Base-by-base conservation (phyloP, 192 early-diverging fungal species). In the Coemansia sp. region DNA sequence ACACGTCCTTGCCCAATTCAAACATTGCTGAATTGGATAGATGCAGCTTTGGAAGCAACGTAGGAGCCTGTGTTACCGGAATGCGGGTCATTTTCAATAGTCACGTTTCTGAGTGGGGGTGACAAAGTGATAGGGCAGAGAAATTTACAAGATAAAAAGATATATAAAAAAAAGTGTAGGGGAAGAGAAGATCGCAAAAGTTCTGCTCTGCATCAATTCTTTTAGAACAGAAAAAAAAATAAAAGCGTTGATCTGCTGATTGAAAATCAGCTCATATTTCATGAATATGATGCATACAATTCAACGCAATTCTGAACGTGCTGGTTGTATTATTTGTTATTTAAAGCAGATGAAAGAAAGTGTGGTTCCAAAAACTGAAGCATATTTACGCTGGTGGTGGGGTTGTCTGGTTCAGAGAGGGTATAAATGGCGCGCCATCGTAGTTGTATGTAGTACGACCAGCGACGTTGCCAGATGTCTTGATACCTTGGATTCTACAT, bases 31-130 rank as follows among this genome's bases (percentile, higher is more conserved):
- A 64, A 28, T 49, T 39, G 3, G 39, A 51, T 12, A 63, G 59
- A 12, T 49, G 45, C 52, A 72, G 56, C 64, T 64, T 64, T 23
- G 78, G 78, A 37, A 81, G 70, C 39, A 81, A 60, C 39, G 62
- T 56, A 0, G 78, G 69, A 45, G 60, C 72, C n/a, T 53, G 51
- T 7, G 69, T 60, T 18, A 81, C 59, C 12, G 78, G 67, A 70
- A 81, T 75, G 12, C 59, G 69, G 7, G 55, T 37, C 78, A 81
- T 81, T 59, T 49, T 1, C 18, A 33, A 23, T 2, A 26, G 16
- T 51, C 48, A 25, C 9, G 21, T 26, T 2, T 23, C 25, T 51
- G 2, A 51, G 7, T 20, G 13, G n/a, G 43, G 12, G n/a, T 9
- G 37, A 23, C 34, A 40, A 59, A 15, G 37, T 59, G 2, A 13